phyloP scores from a whole-genome alignment of 345 rosid species.

The Citrus glauca region DNA sequence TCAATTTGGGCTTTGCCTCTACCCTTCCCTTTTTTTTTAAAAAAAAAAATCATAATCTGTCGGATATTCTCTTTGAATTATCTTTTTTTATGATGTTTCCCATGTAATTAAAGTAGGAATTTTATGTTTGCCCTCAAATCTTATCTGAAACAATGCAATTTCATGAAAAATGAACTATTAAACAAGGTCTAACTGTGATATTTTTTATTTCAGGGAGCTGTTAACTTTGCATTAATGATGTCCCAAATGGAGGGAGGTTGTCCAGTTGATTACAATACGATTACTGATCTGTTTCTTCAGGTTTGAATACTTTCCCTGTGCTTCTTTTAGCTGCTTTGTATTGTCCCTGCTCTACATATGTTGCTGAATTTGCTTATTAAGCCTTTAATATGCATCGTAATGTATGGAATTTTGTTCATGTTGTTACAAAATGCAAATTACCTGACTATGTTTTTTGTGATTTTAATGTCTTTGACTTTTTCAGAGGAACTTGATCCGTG shows the following conservation, averaged over 20 bases:
- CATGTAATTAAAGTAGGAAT: not conserved
- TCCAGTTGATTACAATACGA: conserved; percentile 93
- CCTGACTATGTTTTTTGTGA: not conserved
- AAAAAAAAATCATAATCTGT: not conserved
- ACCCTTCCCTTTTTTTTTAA: too few relatives aligned
- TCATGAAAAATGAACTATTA: not conserved
- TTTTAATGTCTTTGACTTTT: not conserved
- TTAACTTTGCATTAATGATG: conserved; percentile 98
- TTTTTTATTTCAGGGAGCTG: conserved; percentile 73
- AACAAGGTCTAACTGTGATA: not conserved
- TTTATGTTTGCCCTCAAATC: not conserved
- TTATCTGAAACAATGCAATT: not conserved
- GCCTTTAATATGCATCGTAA: not conserved
- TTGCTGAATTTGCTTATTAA: not conserved
- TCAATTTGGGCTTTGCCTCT: too few relatives aligned
- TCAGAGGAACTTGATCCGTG: conserved; percentile 96
- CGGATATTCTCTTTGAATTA: not conserved
- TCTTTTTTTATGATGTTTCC: not conserved
- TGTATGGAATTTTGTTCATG: not conserved
- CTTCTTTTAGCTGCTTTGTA: not conserved
- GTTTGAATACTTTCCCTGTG: conserved; percentile 32
- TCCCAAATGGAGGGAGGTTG: conserved; percentile 99
- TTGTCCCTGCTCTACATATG: not conserved
- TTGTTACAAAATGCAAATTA: not conserved
- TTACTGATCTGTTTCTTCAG: conserved; percentile 99